Evolutionary conservation across 345 rosid genomes (phyloP), one percentile per base, ranked within the genome.

Genomic region (Gynandropsis gynandra): DNA sequence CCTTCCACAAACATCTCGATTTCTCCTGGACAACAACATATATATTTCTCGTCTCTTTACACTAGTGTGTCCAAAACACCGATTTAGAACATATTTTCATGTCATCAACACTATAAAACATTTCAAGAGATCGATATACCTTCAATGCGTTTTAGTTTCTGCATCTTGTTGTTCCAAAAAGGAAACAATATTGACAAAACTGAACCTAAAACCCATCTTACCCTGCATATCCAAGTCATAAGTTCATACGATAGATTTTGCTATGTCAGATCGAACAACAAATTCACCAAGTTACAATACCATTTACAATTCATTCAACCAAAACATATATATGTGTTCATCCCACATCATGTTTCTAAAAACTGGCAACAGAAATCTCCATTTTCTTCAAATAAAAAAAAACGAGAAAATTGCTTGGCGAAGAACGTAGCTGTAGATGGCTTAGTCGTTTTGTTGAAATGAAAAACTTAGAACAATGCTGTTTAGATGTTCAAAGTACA

Each of bases 121-220:
- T 24, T 32, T 47, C 2, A 44, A 11, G 4, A 7, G 37, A 47
- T 20, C 12, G 18, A 11, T 42, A 1, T 61, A 81, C 95, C 88
- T 78, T 79, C 76, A 16, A 88, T 71, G 42, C 10, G 67, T 47
- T 68, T 59, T 16, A 85, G 47, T 29, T 66, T 52, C 27, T 63
- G 61, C 60, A 75, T 63, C 57, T 75, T 59, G 49, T 45, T 60
- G 68, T 76, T 79, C 86, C 76, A 82, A 13, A 75, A 72, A 0
- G 89, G 80, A 16, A 82, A 41, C 1, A 74, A 18, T 16, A 88
- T 10, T 15, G 83, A 42, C 5, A 85, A 42, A 18, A 72, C 32
- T 38, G 81, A 65, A 34, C 83, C 97, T 59, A 80, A 4, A 21
- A 74, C 1, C 84, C 81, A 82, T 54, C 56, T 78, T 57, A 55